Conservation (phyloP, 768 basidiomycete genomes). For the Trametes cinnabarina region DNA sequence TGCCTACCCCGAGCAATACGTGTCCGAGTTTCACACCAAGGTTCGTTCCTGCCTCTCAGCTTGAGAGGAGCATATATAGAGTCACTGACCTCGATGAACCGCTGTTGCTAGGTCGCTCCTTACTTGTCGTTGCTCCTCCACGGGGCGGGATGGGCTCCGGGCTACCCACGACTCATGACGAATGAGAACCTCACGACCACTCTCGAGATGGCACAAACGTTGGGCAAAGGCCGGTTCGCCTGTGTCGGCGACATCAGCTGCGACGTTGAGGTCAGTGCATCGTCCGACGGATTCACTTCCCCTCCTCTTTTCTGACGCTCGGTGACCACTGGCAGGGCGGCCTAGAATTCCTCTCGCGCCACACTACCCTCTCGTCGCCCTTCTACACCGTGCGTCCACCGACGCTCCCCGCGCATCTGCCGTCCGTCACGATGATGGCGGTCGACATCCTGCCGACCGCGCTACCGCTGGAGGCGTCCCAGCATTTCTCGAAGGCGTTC, state of each 20-base stretch:
- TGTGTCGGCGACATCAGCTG: conserved; percentile 88
- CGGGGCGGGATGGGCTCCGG: conserved; percentile 79
- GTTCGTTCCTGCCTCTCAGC: conserved; percentile 33
- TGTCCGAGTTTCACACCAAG: conserved; percentile 65
- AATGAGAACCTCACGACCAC: conserved; percentile 57
- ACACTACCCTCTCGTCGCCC: conserved; percentile 77
- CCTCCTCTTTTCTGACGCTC: not conserved
- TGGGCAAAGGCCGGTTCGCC: conserved; percentile 57
- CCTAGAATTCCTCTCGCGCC: conserved; percentile 74
- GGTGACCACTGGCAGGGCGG: conserved; percentile 57
- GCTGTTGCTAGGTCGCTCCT: conserved; percentile 62
- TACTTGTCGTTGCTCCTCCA: conserved; percentile 84
- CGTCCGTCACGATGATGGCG: conserved; percentile 75
- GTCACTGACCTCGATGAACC: not conserved
- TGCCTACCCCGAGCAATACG: conserved; percentile 59
- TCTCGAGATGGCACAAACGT: conserved; percentile 44
- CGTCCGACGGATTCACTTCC: not conserved
- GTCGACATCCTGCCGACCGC: conserved; percentile 90
- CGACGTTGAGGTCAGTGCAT: conserved; percentile 66
- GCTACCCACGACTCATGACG: conserved; percentile 77
- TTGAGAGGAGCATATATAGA: too few relatives aligned
- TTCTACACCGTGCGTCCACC: conserved; percentile 54
- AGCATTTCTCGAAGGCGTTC: conserved; percentile 67
- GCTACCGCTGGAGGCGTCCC: conserved; percentile 78
- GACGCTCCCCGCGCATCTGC: conserved; percentile 43